Conservation (phyloP, 2,329 filamentous ascomycete species). For the Penicillium decumbens region DNA sequence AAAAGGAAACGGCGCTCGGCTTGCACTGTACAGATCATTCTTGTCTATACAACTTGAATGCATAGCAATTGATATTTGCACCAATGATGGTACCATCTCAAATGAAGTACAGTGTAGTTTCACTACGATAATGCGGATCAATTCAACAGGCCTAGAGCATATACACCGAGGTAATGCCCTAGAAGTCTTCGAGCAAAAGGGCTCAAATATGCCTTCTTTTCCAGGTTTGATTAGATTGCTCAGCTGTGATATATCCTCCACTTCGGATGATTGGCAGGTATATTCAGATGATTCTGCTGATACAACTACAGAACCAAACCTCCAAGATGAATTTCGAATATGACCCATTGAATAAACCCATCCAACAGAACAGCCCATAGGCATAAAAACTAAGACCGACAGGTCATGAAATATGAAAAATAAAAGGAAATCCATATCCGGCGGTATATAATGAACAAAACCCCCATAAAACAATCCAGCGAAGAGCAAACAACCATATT, state of each 20-base stretch:
- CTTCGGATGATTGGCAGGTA: no score
- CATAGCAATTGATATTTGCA: not conserved
- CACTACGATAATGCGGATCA: no score
- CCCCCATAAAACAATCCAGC: not conserved
- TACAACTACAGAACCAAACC: not conserved
- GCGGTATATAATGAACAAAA: constrained; percentile 9
- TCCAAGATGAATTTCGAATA: not conserved
- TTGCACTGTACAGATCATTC: constrained; percentile 6
- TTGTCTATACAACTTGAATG: constrained; percentile 6
- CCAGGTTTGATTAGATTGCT: no score
- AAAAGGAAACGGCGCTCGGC: constrained; percentile 2
- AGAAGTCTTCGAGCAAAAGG: no score
- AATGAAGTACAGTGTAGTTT: not conserved
- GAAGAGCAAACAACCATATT: not conserved
- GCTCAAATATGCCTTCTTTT: no score
- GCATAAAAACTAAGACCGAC: not conserved
- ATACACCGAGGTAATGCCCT: no score
- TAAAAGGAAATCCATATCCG: constrained; percentile 8
- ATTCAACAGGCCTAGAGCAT: no score
- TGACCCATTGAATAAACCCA: not conserved
- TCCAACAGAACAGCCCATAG: not conserved
- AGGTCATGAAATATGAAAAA: not conserved
- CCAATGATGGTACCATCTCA: not conserved
- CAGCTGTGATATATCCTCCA: no score
- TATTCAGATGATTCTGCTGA: not conserved